phyloP scores from a whole-genome alignment of 257 asterid species.

The Jacaranda copaia region DNA sequence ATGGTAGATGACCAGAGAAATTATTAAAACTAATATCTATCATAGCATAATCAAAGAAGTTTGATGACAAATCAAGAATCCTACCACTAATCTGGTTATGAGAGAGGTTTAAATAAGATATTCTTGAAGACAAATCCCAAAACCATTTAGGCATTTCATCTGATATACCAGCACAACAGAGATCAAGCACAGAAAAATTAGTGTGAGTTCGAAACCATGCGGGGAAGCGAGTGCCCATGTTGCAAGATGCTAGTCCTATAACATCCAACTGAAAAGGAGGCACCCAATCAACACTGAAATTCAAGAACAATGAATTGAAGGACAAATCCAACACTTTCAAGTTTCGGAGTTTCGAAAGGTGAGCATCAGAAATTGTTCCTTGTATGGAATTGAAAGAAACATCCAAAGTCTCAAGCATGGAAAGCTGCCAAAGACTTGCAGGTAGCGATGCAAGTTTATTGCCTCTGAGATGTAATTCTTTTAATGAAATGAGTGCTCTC shows the following conservation, averaged over 20 bases:
- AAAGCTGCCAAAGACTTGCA: slow-evolving; percentile 31
- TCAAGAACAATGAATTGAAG: slow-evolving; percentile 30
- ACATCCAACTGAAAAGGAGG: slow-evolving; percentile 39
- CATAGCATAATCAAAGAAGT: no score
- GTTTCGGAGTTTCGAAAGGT: slow-evolving; percentile 34
- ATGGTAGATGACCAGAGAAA: slow-evolving; percentile 46
- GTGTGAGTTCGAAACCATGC: slow-evolving; percentile 49
- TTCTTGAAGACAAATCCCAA: slow-evolving; percentile 37
- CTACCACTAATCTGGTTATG: slow-evolving; percentile 43
- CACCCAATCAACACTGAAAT: slow-evolving; percentile 27
- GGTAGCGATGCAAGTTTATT: slow-evolving; percentile 18
- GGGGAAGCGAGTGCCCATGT: slow-evolving; percentile 48
- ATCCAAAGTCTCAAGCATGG: slow-evolving; percentile 9
- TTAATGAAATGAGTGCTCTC: background rate
- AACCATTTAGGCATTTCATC: slow-evolving; percentile 47
- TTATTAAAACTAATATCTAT: slow-evolving; percentile 43
- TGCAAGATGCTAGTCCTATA: slow-evolving; percentile 33
- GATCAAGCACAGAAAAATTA: slow-evolving; percentile 29
- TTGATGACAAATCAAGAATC: slow-evolving; percentile 34
- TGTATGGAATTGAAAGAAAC: slow-evolving; percentile 35
- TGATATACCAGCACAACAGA: slow-evolving; percentile 41
- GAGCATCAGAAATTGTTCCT: slow-evolving; percentile 43
- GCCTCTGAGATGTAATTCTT: background rate
- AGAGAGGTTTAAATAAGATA: slow-evolving; percentile 41
- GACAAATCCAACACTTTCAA: slow-evolving; percentile 39